Conservation (phyloP, 2,329 filamentous ascomycete species). For the Rosellinia necatrix region DNA sequence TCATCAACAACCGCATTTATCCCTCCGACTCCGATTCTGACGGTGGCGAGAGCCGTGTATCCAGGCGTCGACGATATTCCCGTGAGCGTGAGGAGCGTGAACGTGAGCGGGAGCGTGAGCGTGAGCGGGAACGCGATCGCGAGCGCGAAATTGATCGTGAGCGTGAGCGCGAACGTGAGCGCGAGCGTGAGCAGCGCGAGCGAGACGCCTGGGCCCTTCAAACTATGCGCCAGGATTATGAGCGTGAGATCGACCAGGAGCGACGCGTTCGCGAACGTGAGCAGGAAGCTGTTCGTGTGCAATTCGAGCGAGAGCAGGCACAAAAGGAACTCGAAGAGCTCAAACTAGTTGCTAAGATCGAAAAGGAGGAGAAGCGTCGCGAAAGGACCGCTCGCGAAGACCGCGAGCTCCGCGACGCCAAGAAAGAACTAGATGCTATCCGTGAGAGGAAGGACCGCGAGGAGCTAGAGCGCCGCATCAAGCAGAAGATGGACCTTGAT, state of each 20-base stretch:
- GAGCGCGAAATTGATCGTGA: constrained; percentile 24
- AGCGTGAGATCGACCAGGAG: constrained; percentile 36
- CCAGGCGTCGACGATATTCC: constrained; percentile 33
- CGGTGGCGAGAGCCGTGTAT: constrained; percentile 47
- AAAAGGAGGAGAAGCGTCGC: constrained; percentile 49
- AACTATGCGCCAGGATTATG: constrained; percentile 40
- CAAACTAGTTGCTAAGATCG: constrained; percentile 45
- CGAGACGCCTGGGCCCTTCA: constrained; percentile 41
- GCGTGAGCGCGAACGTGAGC: too few species aligned
- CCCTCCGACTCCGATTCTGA: constrained; percentile 45
- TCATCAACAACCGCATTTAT: constrained; percentile 63
- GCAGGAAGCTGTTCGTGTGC: constrained; percentile 45
- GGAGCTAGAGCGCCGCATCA: constrained; percentile 57
- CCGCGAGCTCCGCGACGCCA: constrained; percentile 41
- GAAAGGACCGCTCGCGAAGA: constrained; percentile 49
- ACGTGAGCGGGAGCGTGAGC: too few species aligned
- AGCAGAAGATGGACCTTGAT: constrained; percentile 55
- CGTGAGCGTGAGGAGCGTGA: background rate
- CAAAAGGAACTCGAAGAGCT: constrained; percentile 49
- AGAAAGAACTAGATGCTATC: constrained; percentile 43
- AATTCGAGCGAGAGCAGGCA: constrained; percentile 42
- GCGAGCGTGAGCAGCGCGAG: constrained; percentile 30
- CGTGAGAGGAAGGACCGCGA: constrained; percentile 51
- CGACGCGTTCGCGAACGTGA: constrained; percentile 45
- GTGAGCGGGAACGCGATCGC: constrained; percentile 3